Base-by-base conservation (phyloP, 2,329 filamentous ascomycete species). In the Aspergillus neotritici region DNA sequence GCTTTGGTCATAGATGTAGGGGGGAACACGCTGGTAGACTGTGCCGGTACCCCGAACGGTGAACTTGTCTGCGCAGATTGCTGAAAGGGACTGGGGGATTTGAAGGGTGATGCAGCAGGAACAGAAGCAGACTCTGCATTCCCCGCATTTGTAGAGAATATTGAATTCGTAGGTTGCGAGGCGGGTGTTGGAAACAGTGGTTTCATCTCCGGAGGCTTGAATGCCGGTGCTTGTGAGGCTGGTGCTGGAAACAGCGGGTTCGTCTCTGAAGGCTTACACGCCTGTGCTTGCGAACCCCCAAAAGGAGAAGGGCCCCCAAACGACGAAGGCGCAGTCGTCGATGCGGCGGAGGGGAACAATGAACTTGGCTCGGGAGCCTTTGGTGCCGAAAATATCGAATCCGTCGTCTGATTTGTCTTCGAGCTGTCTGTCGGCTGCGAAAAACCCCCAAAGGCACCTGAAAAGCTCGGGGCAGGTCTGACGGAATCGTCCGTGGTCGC, bases 371-470 rank as follows among this genome's bases (percentile, higher is more conserved):
- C 51, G 5, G 49, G 31, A 10, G 29, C 15, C 30, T 16, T 43
- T 16, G 41, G 17, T 4, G 28, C 13, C 30, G 41, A 37, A 10
- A 49, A 30, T 25, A 48, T 41, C n/a, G 33, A 17, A n/a, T 34
- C 28, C 15, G 37, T 14, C 16, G 41, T 10, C 34, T n/a, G 13
- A 12, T 14, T 34, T 13, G 35, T 25, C 21, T 40, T 31, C 8
- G 31, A 28, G 11, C 9, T 30, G 13, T 32, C 36, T 12, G 35
- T 31, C 34, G 34, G 28, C 32, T 52, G 52, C 13, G 54, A 53
- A 34, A 56, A 46, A 16, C 50, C 52, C 40, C 62, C 63, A 13
- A 56, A 53, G 3, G 32, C 32, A 15, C 44, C 44, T 9, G 35
- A 25, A 37, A 53, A 31, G 36, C 47, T 49, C 28, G 51, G 52